Base-by-base conservation (phyloP, 352 stramenopile species). In the Phytophthora sp. region DNA sequence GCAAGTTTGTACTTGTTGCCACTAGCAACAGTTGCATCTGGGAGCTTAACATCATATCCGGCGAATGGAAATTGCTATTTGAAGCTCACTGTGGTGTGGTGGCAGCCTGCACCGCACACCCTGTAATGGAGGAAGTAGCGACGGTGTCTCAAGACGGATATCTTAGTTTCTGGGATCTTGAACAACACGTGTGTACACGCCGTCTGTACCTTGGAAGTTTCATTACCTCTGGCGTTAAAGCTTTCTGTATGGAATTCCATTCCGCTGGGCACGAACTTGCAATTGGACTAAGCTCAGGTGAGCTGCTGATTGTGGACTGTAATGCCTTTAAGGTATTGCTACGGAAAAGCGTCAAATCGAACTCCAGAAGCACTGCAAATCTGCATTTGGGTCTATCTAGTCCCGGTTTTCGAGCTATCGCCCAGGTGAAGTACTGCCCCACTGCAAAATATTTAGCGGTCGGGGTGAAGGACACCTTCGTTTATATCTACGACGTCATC, bases 21-120 rank as follows among this genome's bases (percentile, higher is more conserved):
- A 75, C 83, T 13, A 89, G 68, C 51, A 77, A 66, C n/a, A 90
- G 84, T 35, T 86, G 74, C 24, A 71, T 92, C 53, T 92, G 80
- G 80, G 84, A 92, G 30, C 76, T 86, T 9, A 72, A 84, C 33
- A 51, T 84, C 41, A 39, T 33, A 0, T 67, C 60, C 1, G 77
- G 79, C 13, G 69, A 81, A 38, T 92, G 84, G 81, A 63, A 51
- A 21, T 38, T 89, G 7, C 38, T 90, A 1, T 84, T 88, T 64
- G 81, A 92, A 69, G 76, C 72, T 8, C 69, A 73, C 8, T 82
- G 65, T 52, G 77, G 80, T 3, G 63, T 53, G 1, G 63, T 90
- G 23, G 58, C 50, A 7, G 63, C 69, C 1, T 77, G 74, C 21
- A 61, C 54, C 35, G 73, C 72, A 35, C 77, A 90, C 50, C 81